Evolutionary conservation across 345 rosid genomes (phyloP).

Genomic region (Hibiscus tridactylites): DNA sequence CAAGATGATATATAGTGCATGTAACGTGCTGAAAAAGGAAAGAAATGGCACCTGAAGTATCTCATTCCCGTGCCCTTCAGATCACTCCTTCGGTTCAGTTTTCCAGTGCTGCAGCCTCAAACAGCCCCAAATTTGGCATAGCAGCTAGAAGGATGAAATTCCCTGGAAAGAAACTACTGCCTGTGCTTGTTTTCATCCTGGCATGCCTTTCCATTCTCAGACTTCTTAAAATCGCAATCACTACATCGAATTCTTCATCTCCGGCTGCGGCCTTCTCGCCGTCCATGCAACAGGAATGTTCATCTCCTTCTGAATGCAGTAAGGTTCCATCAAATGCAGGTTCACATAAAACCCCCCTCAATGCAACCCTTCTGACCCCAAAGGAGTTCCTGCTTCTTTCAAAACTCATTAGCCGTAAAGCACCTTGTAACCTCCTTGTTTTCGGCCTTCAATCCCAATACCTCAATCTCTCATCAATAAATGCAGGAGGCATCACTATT

Average conservation of each 20-base stretch:
- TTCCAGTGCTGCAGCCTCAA: background rate
- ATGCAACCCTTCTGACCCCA: background rate
- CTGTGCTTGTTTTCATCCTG: background rate
- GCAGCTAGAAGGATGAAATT: background rate
- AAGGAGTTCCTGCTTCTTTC: background rate
- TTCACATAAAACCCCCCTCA: background rate
- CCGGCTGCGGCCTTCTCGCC: background rate
- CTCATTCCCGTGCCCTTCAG: background rate
- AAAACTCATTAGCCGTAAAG: background rate
- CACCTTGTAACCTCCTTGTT: background rate
- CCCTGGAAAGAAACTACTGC: background rate
- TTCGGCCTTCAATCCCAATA: background rate
- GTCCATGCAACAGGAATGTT: background rate
- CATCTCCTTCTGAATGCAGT: background rate
- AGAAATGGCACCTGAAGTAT: background rate
- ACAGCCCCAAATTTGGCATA: background rate
- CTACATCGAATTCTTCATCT: background rate
- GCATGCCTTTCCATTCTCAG: background rate
- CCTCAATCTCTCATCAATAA: background rate
- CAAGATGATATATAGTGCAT: background rate
- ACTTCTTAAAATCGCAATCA: background rate
- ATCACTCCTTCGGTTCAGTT: background rate
- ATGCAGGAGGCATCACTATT: background rate
- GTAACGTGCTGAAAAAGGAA: background rate
- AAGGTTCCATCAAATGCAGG: background rate